Evolutionary conservation across 768 basidiomycete genomes (phyloP), one percentile per base, ranked within the genome.

Genomic region (Calocera viscosa): DNA sequence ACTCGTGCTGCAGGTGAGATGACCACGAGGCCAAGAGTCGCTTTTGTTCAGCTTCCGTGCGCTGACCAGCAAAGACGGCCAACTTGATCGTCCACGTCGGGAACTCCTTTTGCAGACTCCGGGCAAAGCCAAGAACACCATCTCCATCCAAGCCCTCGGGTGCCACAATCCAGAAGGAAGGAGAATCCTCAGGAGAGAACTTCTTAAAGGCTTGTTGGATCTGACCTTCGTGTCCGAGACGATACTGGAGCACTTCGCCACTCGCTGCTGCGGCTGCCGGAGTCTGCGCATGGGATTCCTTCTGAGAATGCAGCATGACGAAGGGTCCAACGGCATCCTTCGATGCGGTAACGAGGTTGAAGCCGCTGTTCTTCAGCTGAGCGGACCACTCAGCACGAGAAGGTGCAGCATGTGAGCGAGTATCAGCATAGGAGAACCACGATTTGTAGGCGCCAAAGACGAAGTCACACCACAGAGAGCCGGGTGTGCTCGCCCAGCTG

Each of bases 71-170:
- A 68, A 77, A 78, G 40, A 75, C 70, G 24, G 72, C 74, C 12
- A 74, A 63, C 22, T 71, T 70, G 43, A 77, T 73, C 7, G 68
- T 71, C 75, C 77, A 78, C 1, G 72, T 63, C 10, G 69, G 69
- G 63, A 72, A 76, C 67, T 79, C 78, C 41, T 72, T 71, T 1
- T 72, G 69, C 16, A 78, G 69, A 8, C 75, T 71, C 35, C 76
- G 66, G 10, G 72, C 68, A 32, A 80, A 71, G 1, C 78, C 78
- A 19, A 71, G 64, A 0, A 73, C 73, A n/a, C 74, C 73, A 32
- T 72, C 73, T 7, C 76, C 76, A 65, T 76, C 71, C 24, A 69
- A 40, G 2, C 75, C 77, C 26, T 72, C 67, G n/a, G 70, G 63
- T 2, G 76, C 73, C 12, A 70, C 47, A 33, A 78, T 69, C 76